Evolutionary conservation across 805 yeast species (phyloP), one percentile per base, ranked within the genome.

Genomic region (Metschnikowia continentalis): DNA sequence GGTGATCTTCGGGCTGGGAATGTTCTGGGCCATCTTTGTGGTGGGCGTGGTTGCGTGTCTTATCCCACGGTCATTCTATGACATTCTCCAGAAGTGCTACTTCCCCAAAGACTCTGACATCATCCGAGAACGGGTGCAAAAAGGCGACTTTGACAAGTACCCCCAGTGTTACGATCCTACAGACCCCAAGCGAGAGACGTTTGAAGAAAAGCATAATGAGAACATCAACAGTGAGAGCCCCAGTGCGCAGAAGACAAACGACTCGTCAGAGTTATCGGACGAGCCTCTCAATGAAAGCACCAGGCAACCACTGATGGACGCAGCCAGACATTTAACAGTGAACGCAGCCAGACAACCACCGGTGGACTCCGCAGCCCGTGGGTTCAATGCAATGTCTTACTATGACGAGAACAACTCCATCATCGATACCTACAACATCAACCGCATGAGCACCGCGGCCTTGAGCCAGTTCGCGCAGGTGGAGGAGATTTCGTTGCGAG

Each of bases 101-200:
- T 69, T 62, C 56, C 95, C 94, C 32, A 76, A 71, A 50, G 94
- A 88, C 66, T 69, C 83, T 52, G 92, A 87, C 59, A 83, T 88
- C 55, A 77, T 88, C 49, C 71, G 94, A 60, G 94, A 88, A 66
- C 78, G 88, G 67, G 83, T 81, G 57, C 67, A 67, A 23, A 72
- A 77, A 49, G 94, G 94, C 43, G 86, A 84, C 57, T 87, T 79
- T 59, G 82, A 74, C 52, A 81, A 77, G 35, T 86, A 83, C 62
- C 90, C 90, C 10, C 69, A 64, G 10, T 76, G 79, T 48, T 87
- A 84, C 63, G 95, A 87, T 64, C 95, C 95, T 41, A 86, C 95
- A 2, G 91, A 86, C 66, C 89, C 91, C 32, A 69, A 83, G 53
- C 76, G 87, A 57, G 75, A 72, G 14, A 76, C 39, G 23, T 48